Percentiles rank a stretch among this genome's conserved stretches.
These are phyloP conservation scores for Phaseolus coccineus DNA, from an alignment of 331 rosid genomes.

Conservation along the genomic window DNA sequence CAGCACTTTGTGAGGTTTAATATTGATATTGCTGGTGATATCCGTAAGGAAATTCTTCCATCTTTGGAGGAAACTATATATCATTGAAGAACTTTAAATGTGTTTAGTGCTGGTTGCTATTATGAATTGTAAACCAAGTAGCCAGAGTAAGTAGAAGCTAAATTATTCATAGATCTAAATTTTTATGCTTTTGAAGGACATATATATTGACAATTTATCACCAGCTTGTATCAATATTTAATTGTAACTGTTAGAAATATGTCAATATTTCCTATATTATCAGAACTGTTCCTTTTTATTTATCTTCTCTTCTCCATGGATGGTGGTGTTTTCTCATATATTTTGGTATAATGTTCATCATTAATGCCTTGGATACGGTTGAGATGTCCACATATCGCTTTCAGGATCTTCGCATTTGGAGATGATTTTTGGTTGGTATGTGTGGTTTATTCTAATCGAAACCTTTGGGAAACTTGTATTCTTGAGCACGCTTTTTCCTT, in stretches of 20 bases:
- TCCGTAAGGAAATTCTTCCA: constrained; percentile 22
- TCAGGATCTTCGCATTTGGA: constrained; percentile 4
- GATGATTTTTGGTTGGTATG: neutral
- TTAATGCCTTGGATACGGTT: constrained; percentile 16
- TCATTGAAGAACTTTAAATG: constrained; percentile 28
- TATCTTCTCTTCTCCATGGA: constrained; percentile 2
- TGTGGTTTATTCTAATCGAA: neutral
- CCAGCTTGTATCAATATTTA: constrained; percentile 42
- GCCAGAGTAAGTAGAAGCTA: constrained; percentile 42
- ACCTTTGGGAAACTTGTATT: neutral
- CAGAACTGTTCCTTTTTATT: neutral
- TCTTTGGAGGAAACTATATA: constrained; percentile 16
- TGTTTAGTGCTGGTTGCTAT: constrained; percentile 22
- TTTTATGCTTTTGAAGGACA: constrained; percentile 36
- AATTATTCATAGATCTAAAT: constrained; percentile 34
- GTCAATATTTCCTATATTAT: constrained; percentile 19
- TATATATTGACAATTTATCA: constrained; percentile 33
- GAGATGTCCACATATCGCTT: constrained; percentile 16
- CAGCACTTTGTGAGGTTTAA: constrained; percentile 8
- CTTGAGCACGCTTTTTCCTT: neutral
- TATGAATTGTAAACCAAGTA: constrained; percentile 43
- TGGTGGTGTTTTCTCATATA: constrained; percentile 1
- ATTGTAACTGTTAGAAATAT: constrained; percentile 34
- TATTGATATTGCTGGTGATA: constrained; percentile 38
- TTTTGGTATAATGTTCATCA: constrained; percentile 37